Evolutionary conservation across 345 rosid genomes (phyloP).

Genomic region (Corymbia maculata): DNA sequence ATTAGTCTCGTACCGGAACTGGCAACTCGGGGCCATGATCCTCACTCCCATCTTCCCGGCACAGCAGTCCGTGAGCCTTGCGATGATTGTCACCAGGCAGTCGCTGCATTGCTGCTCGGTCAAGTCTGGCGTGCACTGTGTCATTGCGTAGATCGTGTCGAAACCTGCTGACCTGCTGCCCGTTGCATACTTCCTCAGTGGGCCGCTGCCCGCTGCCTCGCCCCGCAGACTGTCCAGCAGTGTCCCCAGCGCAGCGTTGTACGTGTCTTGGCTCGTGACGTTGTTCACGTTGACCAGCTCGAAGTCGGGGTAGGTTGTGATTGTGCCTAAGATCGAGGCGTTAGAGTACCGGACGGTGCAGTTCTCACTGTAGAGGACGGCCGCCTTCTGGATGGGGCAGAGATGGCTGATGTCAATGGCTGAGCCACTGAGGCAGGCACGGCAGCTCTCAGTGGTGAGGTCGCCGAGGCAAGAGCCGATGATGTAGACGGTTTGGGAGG

Average conservation of each 20-base stretch:
- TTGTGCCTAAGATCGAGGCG: background rate
- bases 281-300: background rate
- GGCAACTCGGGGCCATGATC: background rate
- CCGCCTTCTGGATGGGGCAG: too few species aligned
- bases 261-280: background rate
- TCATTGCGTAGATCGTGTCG: constrained; percentile 12
- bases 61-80: background rate
- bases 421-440: too few species aligned
- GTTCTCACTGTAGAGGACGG: too few species aligned
- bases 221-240: background rate
- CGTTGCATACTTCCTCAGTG: constrained; percentile 27
- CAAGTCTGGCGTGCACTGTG: constrained; percentile 40
- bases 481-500: too few species aligned
- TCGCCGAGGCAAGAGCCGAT: too few species aligned
- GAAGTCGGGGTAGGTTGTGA: background rate
- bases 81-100: background rate
- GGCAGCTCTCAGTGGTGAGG: too few species aligned
- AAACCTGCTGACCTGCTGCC: constrained; percentile 1
- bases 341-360: too few species aligned
- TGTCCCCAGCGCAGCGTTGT: background rate
- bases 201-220: background rate
- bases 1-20: fast-evolving
- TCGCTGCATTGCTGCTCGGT: background rate
- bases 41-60: background rate
- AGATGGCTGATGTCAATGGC: too few species aligned